phyloP scores from a whole-genome alignment of 768 basidiomycete genomes.

The Lentinula edodes region DNA sequence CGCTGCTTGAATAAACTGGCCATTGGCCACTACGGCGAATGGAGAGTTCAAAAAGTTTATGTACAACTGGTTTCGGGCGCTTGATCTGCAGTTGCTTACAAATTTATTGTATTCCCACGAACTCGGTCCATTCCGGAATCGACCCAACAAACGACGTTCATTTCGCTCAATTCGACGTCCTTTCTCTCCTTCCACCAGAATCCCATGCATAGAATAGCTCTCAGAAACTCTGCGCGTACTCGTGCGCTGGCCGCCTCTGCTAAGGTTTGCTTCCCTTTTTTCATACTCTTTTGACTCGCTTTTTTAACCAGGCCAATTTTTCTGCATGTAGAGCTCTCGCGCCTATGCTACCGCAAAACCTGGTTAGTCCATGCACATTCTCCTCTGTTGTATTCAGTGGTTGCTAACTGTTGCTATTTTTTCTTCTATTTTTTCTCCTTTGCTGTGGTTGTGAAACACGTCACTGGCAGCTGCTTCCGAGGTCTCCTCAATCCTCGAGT shows the following conservation, averaged over 20 bases:
- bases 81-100: neutral
- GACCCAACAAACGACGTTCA: constrained; percentile 33
- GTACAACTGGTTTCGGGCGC: neutral
- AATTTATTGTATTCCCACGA: neutral
- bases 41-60: neutral
- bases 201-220: constrained; percentile 79
- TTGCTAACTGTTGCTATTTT: constrained; percentile 11
- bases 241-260: constrained; percentile 63
- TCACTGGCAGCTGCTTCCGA: constrained; percentile 85
- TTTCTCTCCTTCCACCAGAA: constrained; percentile 34
- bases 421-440: constrained; percentile 10
- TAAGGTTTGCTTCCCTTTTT: constrained; percentile 44
- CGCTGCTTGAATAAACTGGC: constrained; percentile 6
- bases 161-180: constrained; percentile 25
- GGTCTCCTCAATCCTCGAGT: constrained; percentile 98
- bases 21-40: neutral
- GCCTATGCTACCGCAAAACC: constrained; percentile 98
- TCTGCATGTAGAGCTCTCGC: constrained; percentile 55
- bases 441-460: constrained; percentile 23
- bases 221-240: constrained; percentile 79
- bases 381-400: constrained; percentile 11
- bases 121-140: neutral
- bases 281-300: constrained; percentile 13
- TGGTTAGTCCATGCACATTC: constrained; percentile 40
- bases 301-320: constrained; percentile 11